These are phyloP conservation scores for Corymbia citriodora DNA, from an alignment of 441 rosid species.

Conservation along the genomic window DNA sequence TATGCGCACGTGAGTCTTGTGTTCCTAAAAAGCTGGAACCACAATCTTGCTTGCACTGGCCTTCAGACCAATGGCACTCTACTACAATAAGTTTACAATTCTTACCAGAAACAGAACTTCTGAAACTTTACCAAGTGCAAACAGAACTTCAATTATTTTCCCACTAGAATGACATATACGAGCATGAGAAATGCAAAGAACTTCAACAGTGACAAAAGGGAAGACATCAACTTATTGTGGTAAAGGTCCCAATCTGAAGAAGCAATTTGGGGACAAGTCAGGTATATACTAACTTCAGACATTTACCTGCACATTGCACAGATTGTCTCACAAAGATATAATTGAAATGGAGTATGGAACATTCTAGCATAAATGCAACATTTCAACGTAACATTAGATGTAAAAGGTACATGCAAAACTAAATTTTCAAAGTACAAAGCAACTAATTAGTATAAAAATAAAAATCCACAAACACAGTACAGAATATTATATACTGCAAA, in stretches of 20 bases:
- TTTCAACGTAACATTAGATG: background rate
- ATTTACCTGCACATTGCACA: background rate
- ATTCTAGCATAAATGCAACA: background rate
- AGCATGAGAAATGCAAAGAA: background rate
- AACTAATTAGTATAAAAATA: background rate
- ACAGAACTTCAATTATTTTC: background rate
- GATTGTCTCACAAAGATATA: background rate
- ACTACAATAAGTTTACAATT: background rate
- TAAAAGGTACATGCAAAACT: background rate
- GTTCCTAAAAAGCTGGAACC: background rate
- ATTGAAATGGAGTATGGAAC: background rate
- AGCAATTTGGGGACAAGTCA: background rate
- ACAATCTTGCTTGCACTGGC: background rate
- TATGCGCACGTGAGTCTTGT: background rate
- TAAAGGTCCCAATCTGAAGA: background rate
- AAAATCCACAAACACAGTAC: background rate
- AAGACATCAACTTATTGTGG: background rate
- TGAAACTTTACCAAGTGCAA: background rate
- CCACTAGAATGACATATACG: background rate
- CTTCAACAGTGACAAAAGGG: background rate
- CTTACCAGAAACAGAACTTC: background rate
- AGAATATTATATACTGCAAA: background rate
- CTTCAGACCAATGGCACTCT: background rate
- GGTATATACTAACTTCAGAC: background rate
- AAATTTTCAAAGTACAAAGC: background rate